These are phyloP conservation scores for Chalciporus sphaerocephalus DNA, from an alignment of 768 basidiomycete genomes.

Conservation along the genomic window DNA sequence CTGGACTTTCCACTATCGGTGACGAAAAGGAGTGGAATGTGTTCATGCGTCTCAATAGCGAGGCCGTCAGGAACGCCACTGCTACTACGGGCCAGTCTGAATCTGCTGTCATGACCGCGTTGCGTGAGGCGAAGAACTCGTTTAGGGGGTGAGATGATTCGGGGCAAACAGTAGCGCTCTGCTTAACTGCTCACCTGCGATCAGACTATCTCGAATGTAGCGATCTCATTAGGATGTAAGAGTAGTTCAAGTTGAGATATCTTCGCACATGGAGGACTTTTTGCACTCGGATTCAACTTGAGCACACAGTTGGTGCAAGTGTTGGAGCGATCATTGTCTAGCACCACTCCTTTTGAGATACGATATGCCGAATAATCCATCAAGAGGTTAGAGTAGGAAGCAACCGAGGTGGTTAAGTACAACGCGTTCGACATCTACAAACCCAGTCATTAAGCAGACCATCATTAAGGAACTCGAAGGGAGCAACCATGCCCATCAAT, in stretches of 20 bases:
- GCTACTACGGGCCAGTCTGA: constrained; percentile 40
- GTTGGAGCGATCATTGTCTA: not conserved
- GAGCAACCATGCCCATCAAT: constrained; percentile 7
- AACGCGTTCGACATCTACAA: not conserved
- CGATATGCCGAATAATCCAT: not conserved
- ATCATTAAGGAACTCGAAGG: not conserved
- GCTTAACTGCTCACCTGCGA: not conserved
- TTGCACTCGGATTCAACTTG: not conserved
- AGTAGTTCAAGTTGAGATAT: not conserved
- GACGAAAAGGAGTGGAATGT: constrained; percentile 96
- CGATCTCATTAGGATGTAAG: too few relatives aligned
- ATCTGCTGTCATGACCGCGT: constrained; percentile 62
- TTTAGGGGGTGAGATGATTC: constrained; percentile 53
- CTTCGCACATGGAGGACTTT: not conserved
- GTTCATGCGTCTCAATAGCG: constrained; percentile 77
- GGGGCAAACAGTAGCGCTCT: too few relatives aligned
- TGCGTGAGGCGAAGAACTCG: constrained; percentile 83
- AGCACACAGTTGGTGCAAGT: too few relatives aligned
- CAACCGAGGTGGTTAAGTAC: not conserved
- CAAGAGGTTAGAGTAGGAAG: not conserved
- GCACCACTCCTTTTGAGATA: not conserved
- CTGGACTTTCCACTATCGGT: constrained; percentile 82
- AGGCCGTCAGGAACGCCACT: constrained; percentile 58
- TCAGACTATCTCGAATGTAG: constrained; percentile 6
- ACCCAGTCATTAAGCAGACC: constrained; percentile 10